phyloP scores from a whole-genome alignment of 192 early-diverging fungal genomes.

The Chytriomyces confervae region DNA sequence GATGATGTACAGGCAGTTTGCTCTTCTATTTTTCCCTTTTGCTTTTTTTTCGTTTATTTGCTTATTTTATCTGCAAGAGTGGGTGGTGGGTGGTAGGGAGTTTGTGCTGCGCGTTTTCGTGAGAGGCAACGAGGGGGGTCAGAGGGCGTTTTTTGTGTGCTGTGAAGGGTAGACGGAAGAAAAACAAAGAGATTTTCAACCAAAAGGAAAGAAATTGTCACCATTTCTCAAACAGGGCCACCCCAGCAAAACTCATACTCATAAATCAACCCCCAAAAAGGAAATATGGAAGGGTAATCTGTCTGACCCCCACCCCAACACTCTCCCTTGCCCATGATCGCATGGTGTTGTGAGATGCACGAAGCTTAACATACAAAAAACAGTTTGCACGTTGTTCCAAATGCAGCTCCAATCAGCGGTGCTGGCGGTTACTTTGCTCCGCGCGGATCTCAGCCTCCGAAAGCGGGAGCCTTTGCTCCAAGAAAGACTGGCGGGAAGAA shows the following conservation, averaged over 20 bases:
- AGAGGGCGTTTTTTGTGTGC: too few relatives aligned
- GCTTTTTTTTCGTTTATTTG: too few relatives aligned
- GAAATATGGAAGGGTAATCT: not conserved
- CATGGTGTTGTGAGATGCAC: not conserved
- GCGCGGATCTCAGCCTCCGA: constrained; percentile 58
- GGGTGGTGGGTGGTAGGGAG: too few relatives aligned
- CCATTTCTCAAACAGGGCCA: not conserved
- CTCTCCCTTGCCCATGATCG: not conserved
- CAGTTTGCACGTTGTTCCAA: constrained; percentile 29
- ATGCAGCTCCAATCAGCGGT: constrained; percentile 35
- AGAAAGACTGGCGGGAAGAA: constrained; percentile 44
- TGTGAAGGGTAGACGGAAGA: not conserved
- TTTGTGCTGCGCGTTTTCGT: too few relatives aligned
- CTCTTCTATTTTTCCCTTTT: too few relatives aligned
- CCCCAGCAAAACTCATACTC: not conserved
- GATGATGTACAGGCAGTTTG: too few relatives aligned
- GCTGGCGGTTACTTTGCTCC: constrained; percentile 69
- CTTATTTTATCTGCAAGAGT: too few relatives aligned
- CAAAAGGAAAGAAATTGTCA: not conserved
- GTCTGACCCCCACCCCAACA: not conserved
- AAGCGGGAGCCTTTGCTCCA: constrained; percentile 63
- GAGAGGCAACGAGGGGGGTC: too few relatives aligned
- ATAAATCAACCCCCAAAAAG: not conserved
- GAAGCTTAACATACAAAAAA: constrained; percentile 2
- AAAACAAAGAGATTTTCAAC: not conserved